Base-by-base conservation (phyloP, 495 filamentous ascomycete species). In the Oidiodendron maius region DNA sequence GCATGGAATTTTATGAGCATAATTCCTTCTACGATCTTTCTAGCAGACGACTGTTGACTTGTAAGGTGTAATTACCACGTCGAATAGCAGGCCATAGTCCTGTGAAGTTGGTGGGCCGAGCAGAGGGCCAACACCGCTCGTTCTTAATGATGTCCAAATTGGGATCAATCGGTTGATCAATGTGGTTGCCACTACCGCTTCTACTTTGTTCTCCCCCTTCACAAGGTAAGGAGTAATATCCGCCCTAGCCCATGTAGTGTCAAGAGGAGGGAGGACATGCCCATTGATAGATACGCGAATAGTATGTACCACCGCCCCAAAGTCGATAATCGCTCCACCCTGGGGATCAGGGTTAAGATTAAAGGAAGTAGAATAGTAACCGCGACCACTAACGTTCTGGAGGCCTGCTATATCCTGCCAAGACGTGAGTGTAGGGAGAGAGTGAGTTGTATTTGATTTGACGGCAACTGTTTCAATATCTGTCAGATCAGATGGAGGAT, bases 291-390 rank as follows among this genome's bases (percentile, higher is more conserved):
- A 17, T 13, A 23, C 51, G 0, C 38, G 37, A 1, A 49, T 38
- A 1, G 51, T 49, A 15, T 54, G 51, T 2, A 54, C 44, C 10
- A 54, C 38, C 3, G 13, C 11, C 4, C 51, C 51, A 22, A 49
- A 49, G 21, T 40, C 36, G 17, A 54, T 48, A 30, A 54, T 48
- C 2, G 51, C 51, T 11, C 48, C 48, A 35, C 18, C 3, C 13
- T 39, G 34, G 3, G 25, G 28, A 68, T 6, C 34, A 17, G 8
- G 12, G 25, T 39, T 44, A 21, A 34, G 48, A n/a, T n/a, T n/a
- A 25, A 80, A 64, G 1, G 59, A 57, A 1, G 67, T 65, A 10
- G 55, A 61, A 57, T 78, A 78, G 52, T 71, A 70, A 3, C 74
- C 72, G 2, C 74, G 39, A 2, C 72, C 74, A 23, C 70, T 72